Base-by-base conservation (phyloP, 768 basidiomycete genomes). In the Wakefieldia striispora region DNA sequence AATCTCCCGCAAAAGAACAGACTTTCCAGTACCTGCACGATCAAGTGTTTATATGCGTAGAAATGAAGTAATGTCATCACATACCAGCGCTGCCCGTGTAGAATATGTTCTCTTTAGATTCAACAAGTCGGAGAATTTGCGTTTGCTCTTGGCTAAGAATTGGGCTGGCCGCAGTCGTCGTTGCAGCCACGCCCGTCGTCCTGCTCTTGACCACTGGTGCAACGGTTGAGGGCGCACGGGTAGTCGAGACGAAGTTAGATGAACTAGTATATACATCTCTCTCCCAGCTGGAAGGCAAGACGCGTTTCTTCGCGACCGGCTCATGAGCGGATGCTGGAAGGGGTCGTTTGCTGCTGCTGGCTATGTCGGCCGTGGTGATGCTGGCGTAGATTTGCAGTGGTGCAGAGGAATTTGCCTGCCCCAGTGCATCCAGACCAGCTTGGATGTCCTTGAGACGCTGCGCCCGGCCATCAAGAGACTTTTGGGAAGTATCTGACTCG, bases 81-180 rank as follows among this genome's bases (percentile, higher is more conserved):
- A 55, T 55, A 97, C 95, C 95, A 51, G 97, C 97, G 73, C 90
- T 92, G 23, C 97, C 97, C 2, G 95, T 99, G 67, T 97, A 99
- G 62, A 99, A 99, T 26, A 98, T 62, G 59, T 84, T 95, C 40
- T 83, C 67, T 3, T 82, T 83, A 12, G 80, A 73, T 29, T 84
- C 72, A 1, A 94, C 94, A 31, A 97, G 74, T 50, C 80, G 77
- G 52, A 97, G 72, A 41, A 99, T 90, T 51, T 86, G 80, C 44
- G 74, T 83, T 69, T 99, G 97, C 62, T 98, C 95, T 51, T 78
- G 70, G 67, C 93, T 95, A 50, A 98, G 74, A 64, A 59, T 50
- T 66, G 65, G 2, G 53, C 35, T 5, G 60, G n/a, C 2, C 56
- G 14, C 33, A n/a, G 45, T 16, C 3, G 12, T 38, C 3, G 49